A percentile compares a stretch with the other conserved stretches of the same genome.
These are phyloP conservation scores for Halophytophthora polymorphica DNA, from an alignment of 352 stramenopile species.

Conservation along the genomic window DNA sequence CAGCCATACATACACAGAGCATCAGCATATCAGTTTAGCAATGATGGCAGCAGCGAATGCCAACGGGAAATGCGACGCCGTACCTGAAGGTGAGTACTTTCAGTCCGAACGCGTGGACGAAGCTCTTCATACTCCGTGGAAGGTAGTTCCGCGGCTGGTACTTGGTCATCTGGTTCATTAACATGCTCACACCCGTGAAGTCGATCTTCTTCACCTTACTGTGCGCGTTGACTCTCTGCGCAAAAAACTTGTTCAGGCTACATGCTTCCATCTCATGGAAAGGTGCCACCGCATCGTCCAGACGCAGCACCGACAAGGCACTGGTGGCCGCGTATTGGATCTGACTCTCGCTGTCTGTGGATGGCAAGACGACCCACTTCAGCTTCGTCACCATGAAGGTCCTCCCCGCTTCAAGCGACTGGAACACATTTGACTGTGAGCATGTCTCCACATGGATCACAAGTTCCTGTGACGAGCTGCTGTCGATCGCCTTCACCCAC, in stretches of 20 bases:
- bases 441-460: slow-evolving; percentile 39
- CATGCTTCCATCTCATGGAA: slow-evolving; percentile 42
- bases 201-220: slow-evolving; percentile 9
- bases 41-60: neutral
- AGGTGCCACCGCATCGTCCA: slow-evolving; percentile 28
- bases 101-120: slow-evolving; percentile 24
- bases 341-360: neutral
- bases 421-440: slow-evolving; percentile 46
- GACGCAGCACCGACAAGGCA: slow-evolving; percentile 33
- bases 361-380: slow-evolving; percentile 28
- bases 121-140: slow-evolving; percentile 14
- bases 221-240: slow-evolving; percentile 23
- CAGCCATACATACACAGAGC: no score
- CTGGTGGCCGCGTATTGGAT: slow-evolving; percentile 49
- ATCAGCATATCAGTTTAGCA: slow-evolving; percentile 4
- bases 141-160: slow-evolving; percentile 26
- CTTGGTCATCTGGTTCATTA: slow-evolving; percentile 23
- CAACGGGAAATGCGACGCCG: neutral
- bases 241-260: slow-evolving; percentile 32
- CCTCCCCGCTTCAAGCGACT: slow-evolving; percentile 42
- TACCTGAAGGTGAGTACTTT: slow-evolving; percentile 30
- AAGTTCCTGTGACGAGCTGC: slow-evolving; percentile 40
- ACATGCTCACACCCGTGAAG: slow-evolving; percentile 18
- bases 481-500: slow-evolving; percentile 68
- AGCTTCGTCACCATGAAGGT: slow-evolving; percentile 60